Evolutionary conservation across 73 alveolate genomes (phyloP).

Genomic region (Tetrahymena thermophila): DNA sequence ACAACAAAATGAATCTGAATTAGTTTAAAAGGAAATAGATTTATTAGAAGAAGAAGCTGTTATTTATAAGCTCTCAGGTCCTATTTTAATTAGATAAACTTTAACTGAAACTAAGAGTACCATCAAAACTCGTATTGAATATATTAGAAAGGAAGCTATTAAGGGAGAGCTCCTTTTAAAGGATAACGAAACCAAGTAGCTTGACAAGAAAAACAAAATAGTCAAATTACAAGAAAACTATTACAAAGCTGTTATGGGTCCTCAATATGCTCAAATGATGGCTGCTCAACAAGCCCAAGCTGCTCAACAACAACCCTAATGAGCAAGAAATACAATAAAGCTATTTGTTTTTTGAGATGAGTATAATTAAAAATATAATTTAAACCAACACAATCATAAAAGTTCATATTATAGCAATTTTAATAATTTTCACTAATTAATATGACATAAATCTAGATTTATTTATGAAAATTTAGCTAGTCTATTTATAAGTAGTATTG

Average conservation of each 20-base stretch:
- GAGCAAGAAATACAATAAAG: not conserved
- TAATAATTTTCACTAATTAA: not conserved
- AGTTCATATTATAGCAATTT: not conserved
- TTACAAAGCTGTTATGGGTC: conserved; percentile 14
- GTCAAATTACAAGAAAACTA: conserved; percentile 31
- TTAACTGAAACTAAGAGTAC: conserved; percentile 22
- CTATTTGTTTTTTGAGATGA: not conserved
- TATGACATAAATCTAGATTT: not conserved
- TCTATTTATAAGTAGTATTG: not conserved
- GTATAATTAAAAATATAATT: not conserved
- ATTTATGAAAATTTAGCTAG: not conserved
- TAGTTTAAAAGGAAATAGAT: conserved; percentile 39
- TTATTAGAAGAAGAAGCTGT: conserved; percentile 34
- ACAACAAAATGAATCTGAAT: conserved; percentile 35
- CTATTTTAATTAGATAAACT: conserved; percentile 26
- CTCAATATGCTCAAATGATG: not conserved
- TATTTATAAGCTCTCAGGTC: conserved; percentile 32
- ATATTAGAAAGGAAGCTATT: conserved; percentile 28
- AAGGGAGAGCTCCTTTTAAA: conserved; percentile 30
- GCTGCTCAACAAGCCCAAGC: not conserved
- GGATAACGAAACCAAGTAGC: conserved; percentile 25
- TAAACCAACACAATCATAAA: not conserved
- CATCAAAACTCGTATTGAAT: conserved; percentile 27
- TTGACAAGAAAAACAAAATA: conserved; percentile 7
- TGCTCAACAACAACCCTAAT: not conserved